Percentiles rank a stretch among this genome's conserved stretches.
These are phyloP conservation scores for Glaciozyma antarctica DNA, from an alignment of 768 basidiomycete species.

Conservation along the genomic window DNA sequence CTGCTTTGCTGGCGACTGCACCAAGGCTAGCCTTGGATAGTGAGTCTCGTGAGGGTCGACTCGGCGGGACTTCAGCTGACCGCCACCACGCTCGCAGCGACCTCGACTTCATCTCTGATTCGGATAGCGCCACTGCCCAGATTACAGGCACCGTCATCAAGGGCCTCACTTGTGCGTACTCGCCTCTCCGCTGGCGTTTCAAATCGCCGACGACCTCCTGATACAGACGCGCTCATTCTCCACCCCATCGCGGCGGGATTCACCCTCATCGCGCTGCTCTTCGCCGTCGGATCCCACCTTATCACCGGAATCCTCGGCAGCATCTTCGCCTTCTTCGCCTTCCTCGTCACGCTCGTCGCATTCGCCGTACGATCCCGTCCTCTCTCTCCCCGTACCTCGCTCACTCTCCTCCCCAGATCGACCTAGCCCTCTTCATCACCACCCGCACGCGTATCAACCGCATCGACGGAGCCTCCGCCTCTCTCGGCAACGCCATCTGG, in stretches of 20 bases:
- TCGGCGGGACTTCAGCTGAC: neutral
- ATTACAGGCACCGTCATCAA: neutral
- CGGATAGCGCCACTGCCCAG: neutral
- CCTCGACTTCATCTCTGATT: neutral
- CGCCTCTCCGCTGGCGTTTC: neutral
- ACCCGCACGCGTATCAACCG: neutral
- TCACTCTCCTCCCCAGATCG: neutral
- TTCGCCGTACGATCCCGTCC: neutral
- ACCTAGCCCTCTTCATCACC: neutral
- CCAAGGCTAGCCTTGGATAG: neutral
- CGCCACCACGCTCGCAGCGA: neutral
- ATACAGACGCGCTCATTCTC: neutral
- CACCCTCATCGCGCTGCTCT: neutral
- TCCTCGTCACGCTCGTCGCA: neutral
- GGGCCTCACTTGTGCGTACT: neutral
- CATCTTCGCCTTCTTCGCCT: neutral
- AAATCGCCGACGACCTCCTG: neutral
- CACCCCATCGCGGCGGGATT: constrained; percentile 1
- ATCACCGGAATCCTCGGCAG: neutral
- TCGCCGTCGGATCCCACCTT: neutral
- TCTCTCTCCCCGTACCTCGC: neutral
- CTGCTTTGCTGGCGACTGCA: neutral
- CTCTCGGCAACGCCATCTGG: neutral
- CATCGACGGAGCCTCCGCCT: neutral
- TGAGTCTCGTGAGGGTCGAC: neutral